Evolutionary conservation across 148 eudicot genomes (phyloP).

Genomic region (Nepenthes mirabilis): DNA sequence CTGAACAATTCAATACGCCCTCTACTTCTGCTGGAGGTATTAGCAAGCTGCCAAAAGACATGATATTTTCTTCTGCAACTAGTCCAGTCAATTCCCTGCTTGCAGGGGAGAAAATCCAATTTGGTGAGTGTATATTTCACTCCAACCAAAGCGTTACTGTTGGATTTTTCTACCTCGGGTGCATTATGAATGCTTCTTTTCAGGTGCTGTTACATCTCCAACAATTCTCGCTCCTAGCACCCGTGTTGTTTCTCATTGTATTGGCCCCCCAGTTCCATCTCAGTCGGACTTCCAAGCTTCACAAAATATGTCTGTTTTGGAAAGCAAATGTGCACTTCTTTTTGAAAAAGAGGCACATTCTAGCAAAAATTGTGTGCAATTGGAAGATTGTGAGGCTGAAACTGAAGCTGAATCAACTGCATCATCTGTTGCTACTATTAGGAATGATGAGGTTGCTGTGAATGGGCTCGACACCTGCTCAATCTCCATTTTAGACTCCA

Average conservation of each 20-base stretch:
- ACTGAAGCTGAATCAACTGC: slow-evolving; percentile 84
- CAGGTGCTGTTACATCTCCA: slow-evolving; percentile 96
- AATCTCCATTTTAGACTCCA: slow-evolving; percentile 27
- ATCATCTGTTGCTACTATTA: slow-evolving; percentile 78
- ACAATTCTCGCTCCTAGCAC: slow-evolving; percentile 51
- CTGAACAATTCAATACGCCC: slow-evolving; percentile 42
- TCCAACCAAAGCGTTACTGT: neutral
- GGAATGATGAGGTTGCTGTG: slow-evolving; percentile 56
- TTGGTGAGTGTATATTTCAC: slow-evolving; percentile 35
- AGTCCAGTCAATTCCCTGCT: slow-evolving; percentile 83
- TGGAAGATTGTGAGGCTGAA: slow-evolving; percentile 68
- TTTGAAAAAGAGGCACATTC: slow-evolving; percentile 49
- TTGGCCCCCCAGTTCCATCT: slow-evolving; percentile 48
- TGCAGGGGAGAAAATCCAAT: slow-evolving; percentile 97
- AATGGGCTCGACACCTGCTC: slow-evolving; percentile 25
- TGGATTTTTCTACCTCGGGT: neutral
- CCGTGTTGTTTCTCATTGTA: slow-evolving; percentile 44
- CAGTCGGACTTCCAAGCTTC: slow-evolving; percentile 37
- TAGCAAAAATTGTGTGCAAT: slow-evolving; percentile 29
- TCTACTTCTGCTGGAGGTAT: slow-evolving; percentile 31
- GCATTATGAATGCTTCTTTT: slow-evolving; percentile 5
- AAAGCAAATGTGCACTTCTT: slow-evolving; percentile 30
- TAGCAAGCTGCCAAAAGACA: slow-evolving; percentile 37
- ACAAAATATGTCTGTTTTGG: slow-evolving; percentile 24
- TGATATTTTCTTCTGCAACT: slow-evolving; percentile 42